A percentile compares a stretch with the other conserved stretches of the same genome.
Evolutionary conservation across 768 basidiomycete genomes (phyloP).

Genomic region (Mycena filopes): DNA sequence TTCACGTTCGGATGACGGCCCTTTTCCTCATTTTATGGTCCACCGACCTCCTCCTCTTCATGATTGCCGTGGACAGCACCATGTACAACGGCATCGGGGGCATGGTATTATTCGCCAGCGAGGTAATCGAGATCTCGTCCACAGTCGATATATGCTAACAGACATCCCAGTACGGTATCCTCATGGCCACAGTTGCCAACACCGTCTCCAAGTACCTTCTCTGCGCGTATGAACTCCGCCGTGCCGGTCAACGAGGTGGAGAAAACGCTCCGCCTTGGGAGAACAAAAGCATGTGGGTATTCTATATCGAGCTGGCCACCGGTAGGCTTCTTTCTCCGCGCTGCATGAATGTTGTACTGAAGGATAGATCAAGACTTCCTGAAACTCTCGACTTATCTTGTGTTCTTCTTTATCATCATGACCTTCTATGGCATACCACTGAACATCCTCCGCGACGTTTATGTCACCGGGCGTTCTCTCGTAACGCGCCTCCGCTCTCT

Average conservation of each 20-base stretch:
- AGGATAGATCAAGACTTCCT: slow-evolving; percentile 76
- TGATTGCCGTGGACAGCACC: slow-evolving; percentile 84
- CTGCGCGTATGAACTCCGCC: slow-evolving; percentile 82
- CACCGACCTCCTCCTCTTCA: slow-evolving; percentile 81
- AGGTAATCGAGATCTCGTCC: slow-evolving; percentile 64
- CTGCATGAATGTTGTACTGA: slow-evolving; percentile 1
- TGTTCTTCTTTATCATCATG: slow-evolving; percentile 95
- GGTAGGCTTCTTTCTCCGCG: slow-evolving; percentile 59
- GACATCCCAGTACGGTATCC: slow-evolving; percentile 79
- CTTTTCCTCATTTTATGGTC: slow-evolving; percentile 81
- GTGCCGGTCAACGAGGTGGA: slow-evolving; percentile 81
- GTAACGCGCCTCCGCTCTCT: slow-evolving; percentile 87
- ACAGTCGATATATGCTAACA: slow-evolving; percentile 16
- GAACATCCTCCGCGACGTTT: slow-evolving; percentile 97
- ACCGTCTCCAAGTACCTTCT: slow-evolving; percentile 86
- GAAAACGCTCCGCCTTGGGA: slow-evolving; percentile 95
- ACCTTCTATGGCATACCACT: slow-evolving; percentile 94
- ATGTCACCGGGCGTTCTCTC: slow-evolving; percentile 94
- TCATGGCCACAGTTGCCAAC: slow-evolving; percentile 83
- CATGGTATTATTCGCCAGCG: slow-evolving; percentile 95
- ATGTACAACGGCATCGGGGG: slow-evolving; percentile 83
- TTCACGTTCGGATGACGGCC: slow-evolving; percentile 84
- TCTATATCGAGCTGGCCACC: slow-evolving; percentile 92
- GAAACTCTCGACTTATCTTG: slow-evolving; percentile 90
- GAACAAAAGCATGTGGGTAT: slow-evolving; percentile 96